Base-by-base conservation (phyloP, 2,329 filamentous ascomycete genomes). In the Pseudogymnoascus sp. region DNA sequence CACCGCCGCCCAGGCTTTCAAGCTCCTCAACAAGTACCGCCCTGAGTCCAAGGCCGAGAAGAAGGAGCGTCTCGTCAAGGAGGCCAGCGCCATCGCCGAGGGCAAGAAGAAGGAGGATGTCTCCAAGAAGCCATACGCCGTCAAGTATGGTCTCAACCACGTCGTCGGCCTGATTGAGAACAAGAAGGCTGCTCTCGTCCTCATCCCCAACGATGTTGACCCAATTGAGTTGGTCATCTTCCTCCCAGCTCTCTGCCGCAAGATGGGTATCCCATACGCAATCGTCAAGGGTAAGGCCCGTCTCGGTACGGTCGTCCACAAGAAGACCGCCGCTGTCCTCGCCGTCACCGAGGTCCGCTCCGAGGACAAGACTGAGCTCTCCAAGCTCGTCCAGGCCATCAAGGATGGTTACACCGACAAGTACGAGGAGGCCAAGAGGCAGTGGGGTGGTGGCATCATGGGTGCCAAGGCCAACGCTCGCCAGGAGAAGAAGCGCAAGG, bases 91-190 rank as follows among this genome's bases (percentile, higher is more conserved):
- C 74, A 86, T 99, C 77, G 87, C 91, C 77, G 92, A 97, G 80
- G 94, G 95, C 79, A 97, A 97, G 90, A 99, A 97, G 90, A 97
- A 97, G 90, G 95, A 99, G 86, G 92, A 96, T 74, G 93, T 96
- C 77, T 90, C 86, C 89, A 97, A 97, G 91, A 99, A 99, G 90
- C 94, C 94, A 74, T 99, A 97, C 81, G 82, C 89, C 70, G 92
- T 94, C 85, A 99, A 99, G 88, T 99, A 97, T 81, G 94, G 94
- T 83, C 88, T 99, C 74, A 99, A 99, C 89, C 94, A 99, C 85
- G 94, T 99, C 69, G 91, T 96, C 70, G 91, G 90, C 69, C 85
- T 96, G 71, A 90, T 96, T 73, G 91, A 96, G 88, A 97, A 97
- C 86, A 99, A 99, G 91, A 99, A 99, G 89, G 93, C 94, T 69